Base-by-base conservation (phyloP, 495 filamentous ascomycete genomes). In the Niebla homalea region DNA sequence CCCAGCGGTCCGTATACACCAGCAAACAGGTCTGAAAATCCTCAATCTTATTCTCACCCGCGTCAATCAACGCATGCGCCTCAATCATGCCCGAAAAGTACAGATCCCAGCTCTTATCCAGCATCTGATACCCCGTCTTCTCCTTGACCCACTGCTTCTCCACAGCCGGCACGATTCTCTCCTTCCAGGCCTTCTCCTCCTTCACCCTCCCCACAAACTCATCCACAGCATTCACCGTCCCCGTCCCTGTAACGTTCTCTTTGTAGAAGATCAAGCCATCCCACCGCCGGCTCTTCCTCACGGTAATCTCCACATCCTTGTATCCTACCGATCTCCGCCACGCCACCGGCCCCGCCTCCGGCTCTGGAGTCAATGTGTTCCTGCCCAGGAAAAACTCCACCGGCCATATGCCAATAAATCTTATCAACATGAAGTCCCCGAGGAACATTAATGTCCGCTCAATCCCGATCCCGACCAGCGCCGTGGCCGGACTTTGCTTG, bases 71-170 rank as follows among this genome's bases (percentile, higher is more conserved):
- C 25, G 64, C 67, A 21, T 81, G 78, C 1, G 84, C 84, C 29
- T 66, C 62, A 32, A 85, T 67, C 85, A 94, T 93, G 21, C 71
- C 75, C 18, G 61, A 63, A 69, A 86, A 93, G 60, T 90, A 85
- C 50, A 93, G 66, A 62, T 89, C 84, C 83, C 85, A 94, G 49
- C 83, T 77, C 49, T 71, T 75, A 55, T 84, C 82, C 64, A 89
- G 79, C 47, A 89, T 79, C 51, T 86, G 62, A 56, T 88, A 88
- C 2, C 85, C 86, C 20, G 87, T 89, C 68, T 85, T 89, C 51
- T 70, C 66, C 55, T 66, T 61, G 54, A 89, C 61, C 36, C 78
- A 72, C 59, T 74, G 64, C 11, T 76, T 73, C 3, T 78, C 71
- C 2, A 88, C 78, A 3, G 84, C 87, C 0, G 78, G 76, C 52